phyloP scores from a whole-genome alignment of 306 rosid genomes.

The Trichosanthes cucumerina region DNA sequence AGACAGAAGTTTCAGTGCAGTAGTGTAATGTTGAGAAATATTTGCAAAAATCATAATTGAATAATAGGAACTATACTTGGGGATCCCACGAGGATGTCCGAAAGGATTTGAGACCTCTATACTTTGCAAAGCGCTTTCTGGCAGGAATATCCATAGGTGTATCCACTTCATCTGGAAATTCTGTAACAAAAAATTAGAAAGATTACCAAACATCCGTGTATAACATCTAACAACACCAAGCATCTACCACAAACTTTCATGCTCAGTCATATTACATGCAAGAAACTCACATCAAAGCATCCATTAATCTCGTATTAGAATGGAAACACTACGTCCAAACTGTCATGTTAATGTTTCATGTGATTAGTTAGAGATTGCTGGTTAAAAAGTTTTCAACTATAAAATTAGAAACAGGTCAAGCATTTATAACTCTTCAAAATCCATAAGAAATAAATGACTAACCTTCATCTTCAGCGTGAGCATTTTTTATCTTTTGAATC shows the following conservation, averaged over 20 bases:
- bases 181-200: slow-evolving; percentile 31
- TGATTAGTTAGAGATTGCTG: not conserved
- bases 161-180: slow-evolving; percentile 94
- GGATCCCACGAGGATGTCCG: slow-evolving; percentile 97
- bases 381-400: not conserved
- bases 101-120: slow-evolving; percentile 94
- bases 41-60: not conserved
- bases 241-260: not conserved
- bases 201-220: slow-evolving; percentile 3
- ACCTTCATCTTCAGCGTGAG: slow-evolving; percentile 95
- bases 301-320: not conserved
- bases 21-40: not conserved
- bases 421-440: not conserved
- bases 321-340: not conserved
- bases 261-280: no score
- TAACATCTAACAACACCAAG: not conserved
- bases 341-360: not conserved
- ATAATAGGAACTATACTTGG: slow-evolving; percentile 37
- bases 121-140: slow-evolving; percentile 79
- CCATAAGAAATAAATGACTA: not conserved
- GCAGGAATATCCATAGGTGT: slow-evolving; percentile 81
- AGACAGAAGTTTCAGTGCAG: not conserved
- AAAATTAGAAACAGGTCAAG: not conserved
- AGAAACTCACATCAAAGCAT: not conserved
- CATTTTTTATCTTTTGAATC: slow-evolving; percentile 73